Conservation (phyloP, 2,329 filamentous ascomycete species). For the Alternaria brassicae region DNA sequence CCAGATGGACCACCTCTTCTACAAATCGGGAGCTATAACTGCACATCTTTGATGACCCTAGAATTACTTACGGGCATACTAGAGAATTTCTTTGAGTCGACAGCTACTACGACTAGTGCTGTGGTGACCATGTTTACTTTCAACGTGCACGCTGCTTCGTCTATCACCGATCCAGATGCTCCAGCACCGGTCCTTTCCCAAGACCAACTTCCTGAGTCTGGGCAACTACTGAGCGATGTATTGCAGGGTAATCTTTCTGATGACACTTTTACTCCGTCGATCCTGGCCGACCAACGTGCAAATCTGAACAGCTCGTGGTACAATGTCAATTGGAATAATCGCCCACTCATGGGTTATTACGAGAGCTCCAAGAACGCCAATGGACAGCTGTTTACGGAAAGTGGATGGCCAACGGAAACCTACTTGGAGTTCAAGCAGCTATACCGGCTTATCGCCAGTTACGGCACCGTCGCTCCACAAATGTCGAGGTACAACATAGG, state of each 20-base stretch:
- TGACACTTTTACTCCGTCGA: conserved; percentile 62
- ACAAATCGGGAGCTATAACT: conserved; percentile 61
- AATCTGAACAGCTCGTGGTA: conserved; percentile 68
- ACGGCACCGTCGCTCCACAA: conserved; percentile 64
- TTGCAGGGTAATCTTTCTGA: conserved; percentile 58
- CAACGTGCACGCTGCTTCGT: conserved; percentile 65
- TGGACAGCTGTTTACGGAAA: conserved; percentile 56
- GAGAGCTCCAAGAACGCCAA: conserved; percentile 47
- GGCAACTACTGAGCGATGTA: conserved; percentile 56
- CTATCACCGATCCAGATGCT: conserved; percentile 46
- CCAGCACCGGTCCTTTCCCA: conserved; percentile 53
- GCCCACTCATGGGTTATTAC: conserved; percentile 63
- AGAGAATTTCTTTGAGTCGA: conserved; percentile 60
- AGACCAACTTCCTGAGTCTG: conserved; percentile 53
- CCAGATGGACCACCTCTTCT: conserved; percentile 45
- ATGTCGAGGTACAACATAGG: conserved; percentile 63
- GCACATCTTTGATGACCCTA: conserved; percentile 61
- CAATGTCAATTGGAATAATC: conserved; percentile 46
- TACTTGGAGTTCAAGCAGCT: conserved; percentile 63
- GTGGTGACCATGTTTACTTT: conserved; percentile 62
- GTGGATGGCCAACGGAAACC: conserved; percentile 70
- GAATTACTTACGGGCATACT: conserved; percentile 59
- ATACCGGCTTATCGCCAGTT: conserved; percentile 63
- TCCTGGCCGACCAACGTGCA: conserved; percentile 59
- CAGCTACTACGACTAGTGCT: conserved; percentile 63